phyloP scores from a whole-genome alignment of 306 rosid species.

The Clitoria ternatea region DNA sequence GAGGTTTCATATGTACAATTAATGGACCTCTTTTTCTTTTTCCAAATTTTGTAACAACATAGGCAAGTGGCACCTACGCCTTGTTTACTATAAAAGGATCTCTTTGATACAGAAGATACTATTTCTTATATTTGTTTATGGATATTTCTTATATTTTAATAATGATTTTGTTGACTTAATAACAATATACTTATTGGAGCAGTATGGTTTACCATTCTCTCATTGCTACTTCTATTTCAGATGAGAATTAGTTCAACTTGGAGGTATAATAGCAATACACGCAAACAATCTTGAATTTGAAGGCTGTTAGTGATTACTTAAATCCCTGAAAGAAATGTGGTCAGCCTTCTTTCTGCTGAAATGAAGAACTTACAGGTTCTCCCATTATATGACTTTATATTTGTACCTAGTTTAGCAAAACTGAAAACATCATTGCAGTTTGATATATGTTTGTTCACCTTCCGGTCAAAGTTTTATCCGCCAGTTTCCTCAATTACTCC shows the following conservation, averaged over 20 bases:
- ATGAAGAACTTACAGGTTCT: conserved; percentile 57
- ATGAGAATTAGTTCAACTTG: not conserved
- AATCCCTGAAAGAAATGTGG: conserved; percentile 32
- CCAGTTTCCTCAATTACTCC: not conserved
- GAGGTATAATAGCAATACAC: not conserved
- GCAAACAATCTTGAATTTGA: conserved; percentile 10
- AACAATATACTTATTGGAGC: not conserved
- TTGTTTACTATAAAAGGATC: conserved; percentile 1
- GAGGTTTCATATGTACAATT: conserved; percentile 10
- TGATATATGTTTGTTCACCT: not conserved
- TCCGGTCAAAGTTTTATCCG: not conserved
- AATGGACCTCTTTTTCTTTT: not conserved
- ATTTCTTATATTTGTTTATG: not conserved
- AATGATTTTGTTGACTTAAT: conserved; percentile 3
- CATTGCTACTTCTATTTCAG: conserved; percentile 26
- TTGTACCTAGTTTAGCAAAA: not conserved
- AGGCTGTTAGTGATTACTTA: conserved; percentile 6
- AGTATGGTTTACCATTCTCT: conserved; percentile 4
- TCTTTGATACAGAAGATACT: not conserved
- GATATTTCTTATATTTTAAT: not conserved
- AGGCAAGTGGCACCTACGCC: conserved; percentile 4
- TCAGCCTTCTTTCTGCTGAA: conserved; percentile 41
- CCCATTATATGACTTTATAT: not conserved
- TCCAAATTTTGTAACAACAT: not conserved
- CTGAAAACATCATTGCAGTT: not conserved